Base-by-base conservation (phyloP, 1,139 yeast genomes). In the Kodamaea fungicola region DNA sequence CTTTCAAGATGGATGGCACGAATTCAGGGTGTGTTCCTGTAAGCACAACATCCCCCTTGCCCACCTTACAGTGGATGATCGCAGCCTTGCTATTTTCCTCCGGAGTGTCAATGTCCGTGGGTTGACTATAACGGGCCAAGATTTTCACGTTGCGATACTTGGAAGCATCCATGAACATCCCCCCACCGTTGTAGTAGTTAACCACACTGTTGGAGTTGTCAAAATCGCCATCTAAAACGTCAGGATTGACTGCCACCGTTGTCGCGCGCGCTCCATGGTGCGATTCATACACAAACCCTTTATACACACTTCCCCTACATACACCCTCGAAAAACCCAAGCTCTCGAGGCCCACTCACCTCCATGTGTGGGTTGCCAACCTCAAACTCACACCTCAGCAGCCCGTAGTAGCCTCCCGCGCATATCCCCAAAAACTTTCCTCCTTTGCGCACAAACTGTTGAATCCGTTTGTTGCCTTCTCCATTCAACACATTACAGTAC, bases 381-480 rank as follows among this genome's bases (percentile, higher is more conserved):
- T 88, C 96, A 57, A 92, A 94, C 54, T 92, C 97, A 46, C 86
- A 80, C 34, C 82, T 60, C 0, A 71, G 59, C n/a, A 89, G 73
- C 1, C 82, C 92, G 54, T 76, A 92, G 60, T 94, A 92, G 0
- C 86, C 97, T 25, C 99, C 99, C n/a, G 98, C 95, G 61, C 98
- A 92, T 46, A 92, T 76, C 0, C 98, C 98, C 26, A 92, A 58
- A 52, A 68, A 88, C 38, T 70, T 66, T 1, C 98, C 99, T 13
- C 98, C 98, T 38, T 69, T 67, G 26, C 78, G 67, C 2, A 92
- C 89, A 57, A 70, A 90, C 34, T 77, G 77, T 23, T 64, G 59
- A 41, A 92, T 86, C 29, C 63, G 62, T 3, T 60, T 52, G 50
- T 80, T 86, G 0, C 89, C 90, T 6, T 59, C 62, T 1, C 96